Percentiles rank a stretch among this genome's conserved stretches.
phyloP scores from a whole-genome alignment of 352 stramenopile species.

The Phytophthora palmivora region DNA sequence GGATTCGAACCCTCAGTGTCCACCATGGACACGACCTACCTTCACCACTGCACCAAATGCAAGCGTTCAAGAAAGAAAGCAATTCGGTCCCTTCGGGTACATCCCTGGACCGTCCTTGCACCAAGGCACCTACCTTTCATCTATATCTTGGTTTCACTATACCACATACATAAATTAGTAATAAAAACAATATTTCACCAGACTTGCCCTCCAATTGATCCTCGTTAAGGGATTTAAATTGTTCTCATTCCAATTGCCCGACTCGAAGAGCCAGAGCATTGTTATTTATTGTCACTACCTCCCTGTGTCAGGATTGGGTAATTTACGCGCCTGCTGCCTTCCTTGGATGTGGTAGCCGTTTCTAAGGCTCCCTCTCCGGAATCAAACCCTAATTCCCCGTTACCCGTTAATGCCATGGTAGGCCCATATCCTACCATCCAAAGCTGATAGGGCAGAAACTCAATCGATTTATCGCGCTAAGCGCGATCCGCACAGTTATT shows the following conservation, averaged over 20 bases:
- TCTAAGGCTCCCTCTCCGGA: conserved; percentile 64
- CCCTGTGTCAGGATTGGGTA: conserved; percentile 92
- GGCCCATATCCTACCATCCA: conserved; percentile 91
- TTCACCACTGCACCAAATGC: no score
- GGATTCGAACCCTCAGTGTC: no score
- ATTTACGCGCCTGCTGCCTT: conserved; percentile 93
- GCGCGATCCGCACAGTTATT: conserved; percentile 26
- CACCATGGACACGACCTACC: no score
- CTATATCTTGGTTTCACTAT: no score
- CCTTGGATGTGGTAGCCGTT: conserved; percentile 92
- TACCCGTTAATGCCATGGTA: conserved; percentile 93
- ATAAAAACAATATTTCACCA: no score
- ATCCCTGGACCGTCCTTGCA: no score
- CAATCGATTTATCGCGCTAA: conserved; percentile 92
- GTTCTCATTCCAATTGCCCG: conserved; percentile 91
- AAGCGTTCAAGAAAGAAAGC: no score
- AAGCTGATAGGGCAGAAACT: conserved; percentile 93
- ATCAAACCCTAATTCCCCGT: conserved; percentile 93
- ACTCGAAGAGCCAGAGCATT: conserved; percentile 42
- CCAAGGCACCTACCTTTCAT: no score
- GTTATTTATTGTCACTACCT: conserved; percentile 89
- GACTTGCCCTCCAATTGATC: conserved; percentile 36
- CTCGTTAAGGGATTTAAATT: conserved; percentile 91
- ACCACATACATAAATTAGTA: no score
- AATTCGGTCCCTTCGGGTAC: no score